Evolutionary conservation across 768 basidiomycete genomes (phyloP).

Genomic region (Pleurotus tuoliensis): DNA sequence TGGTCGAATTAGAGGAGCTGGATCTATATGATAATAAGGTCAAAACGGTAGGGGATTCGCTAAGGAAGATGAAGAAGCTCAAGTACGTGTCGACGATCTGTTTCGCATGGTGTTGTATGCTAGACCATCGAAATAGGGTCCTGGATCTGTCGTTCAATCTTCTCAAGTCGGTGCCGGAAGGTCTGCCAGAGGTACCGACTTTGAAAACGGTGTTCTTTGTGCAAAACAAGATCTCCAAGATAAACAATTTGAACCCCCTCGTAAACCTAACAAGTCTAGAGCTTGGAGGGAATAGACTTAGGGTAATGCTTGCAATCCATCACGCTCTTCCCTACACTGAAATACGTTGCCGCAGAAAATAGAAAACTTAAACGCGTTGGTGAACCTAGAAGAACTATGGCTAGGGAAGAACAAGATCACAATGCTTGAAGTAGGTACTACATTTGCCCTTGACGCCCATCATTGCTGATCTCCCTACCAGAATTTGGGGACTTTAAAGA

Average conservation of each 20-base stretch:
- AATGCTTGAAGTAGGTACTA: constrained; percentile 66
- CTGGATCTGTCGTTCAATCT: constrained; percentile 97
- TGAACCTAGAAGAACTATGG: constrained; percentile 91
- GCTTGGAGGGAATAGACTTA: constrained; percentile 88
- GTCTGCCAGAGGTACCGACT: constrained; percentile 50
- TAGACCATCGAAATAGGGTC: constrained; percentile 38
- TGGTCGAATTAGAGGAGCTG: constrained; percentile 77
- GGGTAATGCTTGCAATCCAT: constrained; percentile 46
- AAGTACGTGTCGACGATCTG: constrained; percentile 37
- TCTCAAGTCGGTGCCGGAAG: constrained; percentile 64
- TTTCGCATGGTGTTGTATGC: background rate
- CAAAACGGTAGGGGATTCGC: constrained; percentile 63
- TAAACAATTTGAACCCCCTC: constrained; percentile 58
- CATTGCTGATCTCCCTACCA: constrained; percentile 23
- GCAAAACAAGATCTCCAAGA: constrained; percentile 89
- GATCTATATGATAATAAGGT: constrained; percentile 97
- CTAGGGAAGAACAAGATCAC: constrained; percentile 97
- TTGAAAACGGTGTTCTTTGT: constrained; percentile 88
- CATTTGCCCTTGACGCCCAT: background rate
- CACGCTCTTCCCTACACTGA: background rate
- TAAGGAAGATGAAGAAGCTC: constrained; percentile 54
- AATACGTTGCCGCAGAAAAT: constrained; percentile 55
- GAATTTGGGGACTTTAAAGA: constrained; percentile 68
- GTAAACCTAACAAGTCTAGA: constrained; percentile 75
- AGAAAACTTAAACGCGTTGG: constrained; percentile 76